Evolutionary conservation across 345 rosid genomes (phyloP).

Genomic region (Eucalyptus shirleyi): DNA sequence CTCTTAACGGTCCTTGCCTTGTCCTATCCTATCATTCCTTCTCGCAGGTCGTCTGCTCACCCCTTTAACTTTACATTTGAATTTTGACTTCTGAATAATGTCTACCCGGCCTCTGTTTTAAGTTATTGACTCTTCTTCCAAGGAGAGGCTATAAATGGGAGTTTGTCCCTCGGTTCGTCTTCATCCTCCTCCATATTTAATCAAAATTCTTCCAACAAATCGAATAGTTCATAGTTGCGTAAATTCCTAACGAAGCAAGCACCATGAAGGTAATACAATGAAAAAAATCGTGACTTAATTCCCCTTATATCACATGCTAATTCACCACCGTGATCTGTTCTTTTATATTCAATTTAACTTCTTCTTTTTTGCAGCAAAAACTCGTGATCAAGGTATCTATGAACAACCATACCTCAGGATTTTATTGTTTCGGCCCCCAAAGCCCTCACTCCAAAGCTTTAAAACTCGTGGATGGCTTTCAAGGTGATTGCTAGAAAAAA

Average conservation of each 20-base stretch:
- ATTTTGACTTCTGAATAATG: no score
- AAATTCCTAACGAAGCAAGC: background rate
- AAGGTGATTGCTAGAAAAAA: background rate
- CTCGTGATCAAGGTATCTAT: background rate
- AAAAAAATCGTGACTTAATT: background rate
- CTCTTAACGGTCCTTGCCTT: no score
- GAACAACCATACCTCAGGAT: background rate
- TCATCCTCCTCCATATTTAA: background rate
- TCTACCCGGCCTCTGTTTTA: no score
- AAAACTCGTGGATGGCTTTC: background rate
- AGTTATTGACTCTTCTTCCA: no score
- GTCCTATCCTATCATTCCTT: no score
- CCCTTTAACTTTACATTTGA: no score
- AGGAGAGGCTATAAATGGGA: no score
- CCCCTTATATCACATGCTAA: background rate
- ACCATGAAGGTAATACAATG: background rate
- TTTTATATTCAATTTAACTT: background rate
- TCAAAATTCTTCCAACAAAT: background rate
- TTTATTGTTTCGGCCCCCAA: background rate
- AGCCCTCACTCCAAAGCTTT: background rate
- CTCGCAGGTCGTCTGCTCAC: no score
- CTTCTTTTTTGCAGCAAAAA: background rate
- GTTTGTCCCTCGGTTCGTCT: background rate
- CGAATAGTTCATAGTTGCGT: background rate
- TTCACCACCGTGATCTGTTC: background rate